A percentile compares a stretch with the other conserved stretches of the same genome.
Evolutionary conservation across 176 grass and related monocot genomes (phyloP).

Genomic region (Melocanna baccifera): DNA sequence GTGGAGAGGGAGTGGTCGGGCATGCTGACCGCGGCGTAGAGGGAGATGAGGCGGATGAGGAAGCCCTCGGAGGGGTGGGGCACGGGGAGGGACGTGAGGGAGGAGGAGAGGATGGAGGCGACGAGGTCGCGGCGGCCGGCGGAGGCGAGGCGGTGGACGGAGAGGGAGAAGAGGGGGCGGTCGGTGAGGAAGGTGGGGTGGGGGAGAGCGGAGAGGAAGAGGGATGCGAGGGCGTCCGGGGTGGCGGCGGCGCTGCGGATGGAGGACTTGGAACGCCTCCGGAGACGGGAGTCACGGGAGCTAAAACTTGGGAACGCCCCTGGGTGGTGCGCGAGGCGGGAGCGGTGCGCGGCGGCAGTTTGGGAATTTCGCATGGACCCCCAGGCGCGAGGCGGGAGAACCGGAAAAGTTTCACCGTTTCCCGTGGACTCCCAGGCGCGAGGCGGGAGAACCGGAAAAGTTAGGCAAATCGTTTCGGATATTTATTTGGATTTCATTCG

Average conservation of each 20-base stretch:
- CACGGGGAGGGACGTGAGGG: slow-evolving; percentile 43
- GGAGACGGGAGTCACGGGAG: too few relatives aligned
- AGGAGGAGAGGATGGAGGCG: slow-evolving; percentile 54
- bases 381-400: too few relatives aligned
- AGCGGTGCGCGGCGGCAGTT: background rate
- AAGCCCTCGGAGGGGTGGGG: slow-evolving; percentile 66
- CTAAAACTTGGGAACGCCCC: slow-evolving; percentile 28
- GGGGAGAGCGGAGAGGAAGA: slow-evolving; percentile 38
- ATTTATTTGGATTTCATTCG: too few relatives aligned
- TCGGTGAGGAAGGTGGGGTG: slow-evolving; percentile 51
- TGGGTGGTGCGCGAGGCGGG: background rate
- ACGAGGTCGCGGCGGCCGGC: slow-evolving; percentile 59
- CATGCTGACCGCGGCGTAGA: slow-evolving; percentile 58
- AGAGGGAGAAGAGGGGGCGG: slow-evolving; percentile 43
- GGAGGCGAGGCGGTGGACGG: slow-evolving; percentile 47
- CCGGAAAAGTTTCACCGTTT: too few relatives aligned
- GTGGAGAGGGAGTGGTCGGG: slow-evolving; percentile 52
- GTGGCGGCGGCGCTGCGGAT: slow-evolving; percentile 54
- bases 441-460: too few relatives aligned
- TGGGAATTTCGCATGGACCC: slow-evolving; percentile 22
- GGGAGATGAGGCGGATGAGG: slow-evolving; percentile 60
- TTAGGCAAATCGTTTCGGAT: too few relatives aligned
- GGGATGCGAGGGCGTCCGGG: slow-evolving; percentile 48
- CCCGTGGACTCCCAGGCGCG: too few relatives aligned
- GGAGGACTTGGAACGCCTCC: slow-evolving; percentile 60